phyloP scores from a whole-genome alignment of 192 early-diverging fungal genomes.

The Coemansia sp. region DNA sequence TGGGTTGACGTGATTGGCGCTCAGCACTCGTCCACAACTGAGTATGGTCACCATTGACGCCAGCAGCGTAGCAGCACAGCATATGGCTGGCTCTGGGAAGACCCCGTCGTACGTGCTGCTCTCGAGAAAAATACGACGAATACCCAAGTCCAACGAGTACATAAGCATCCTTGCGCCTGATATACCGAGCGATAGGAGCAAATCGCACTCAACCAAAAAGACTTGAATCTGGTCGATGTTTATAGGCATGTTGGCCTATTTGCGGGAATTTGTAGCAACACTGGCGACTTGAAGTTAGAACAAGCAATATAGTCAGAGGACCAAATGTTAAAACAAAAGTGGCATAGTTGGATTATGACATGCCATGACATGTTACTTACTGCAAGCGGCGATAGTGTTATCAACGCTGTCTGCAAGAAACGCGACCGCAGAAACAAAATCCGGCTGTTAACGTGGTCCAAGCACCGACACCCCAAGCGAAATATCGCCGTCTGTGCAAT shows the following conservation, averaged over 20 bases:
- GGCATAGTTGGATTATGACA: no score
- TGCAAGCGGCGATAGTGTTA: conserved; percentile 35
- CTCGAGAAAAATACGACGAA: conserved; percentile 33
- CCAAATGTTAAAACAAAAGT: no score
- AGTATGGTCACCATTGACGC: conserved; percentile 36
- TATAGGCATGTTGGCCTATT: conserved; percentile 31
- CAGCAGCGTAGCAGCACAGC: conserved; percentile 20
- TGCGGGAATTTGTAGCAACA: no score
- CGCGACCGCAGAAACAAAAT: conserved; percentile 42
- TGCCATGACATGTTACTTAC: conserved; percentile 20
- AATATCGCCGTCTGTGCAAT: conserved; percentile 44
- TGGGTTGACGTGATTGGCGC: conserved; percentile 8
- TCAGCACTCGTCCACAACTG: conserved; percentile 15
- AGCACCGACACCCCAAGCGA: conserved; percentile 43
- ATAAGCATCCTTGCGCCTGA: conserved; percentile 40
- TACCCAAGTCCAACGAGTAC: conserved; percentile 21
- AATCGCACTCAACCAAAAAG: conserved; percentile 41
- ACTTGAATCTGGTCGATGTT: conserved; percentile 35
- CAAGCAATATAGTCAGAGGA: not conserved
- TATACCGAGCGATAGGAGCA: conserved; percentile 37
- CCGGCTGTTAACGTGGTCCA: conserved; percentile 33
- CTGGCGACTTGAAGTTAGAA: no score
- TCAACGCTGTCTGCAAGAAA: conserved; percentile 42
- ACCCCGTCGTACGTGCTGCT: conserved; percentile 16
- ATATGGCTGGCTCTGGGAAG: conserved; percentile 27